Evolutionary conservation across 2,329 filamentous ascomycete genomes (phyloP), one percentile per base, ranked within the genome.

Genomic region (Talaromyces sp.): DNA sequence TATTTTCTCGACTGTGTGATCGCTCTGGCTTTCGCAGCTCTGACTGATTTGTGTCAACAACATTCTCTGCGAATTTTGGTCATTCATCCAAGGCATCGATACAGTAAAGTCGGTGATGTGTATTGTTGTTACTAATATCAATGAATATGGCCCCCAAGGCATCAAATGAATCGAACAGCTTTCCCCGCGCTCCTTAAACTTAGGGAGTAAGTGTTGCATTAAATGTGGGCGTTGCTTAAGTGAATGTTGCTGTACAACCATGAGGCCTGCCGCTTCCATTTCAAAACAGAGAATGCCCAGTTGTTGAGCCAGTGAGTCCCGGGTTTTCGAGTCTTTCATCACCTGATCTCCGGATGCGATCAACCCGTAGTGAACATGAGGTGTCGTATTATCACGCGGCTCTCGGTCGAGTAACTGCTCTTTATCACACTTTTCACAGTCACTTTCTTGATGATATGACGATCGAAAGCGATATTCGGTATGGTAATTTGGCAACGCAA

Each of bases 41-140:
- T 35, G 33, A 35, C 3, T 35, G 9, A 35, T 35, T 35, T 35
- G 33, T 7, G 33, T 35, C 8, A 35, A 11, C 33, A 35, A 7
- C 33, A 35, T 35, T 35, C 33, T 35, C 33, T 35, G 33, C 8
- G 33, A 35, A 35, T 7, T 3, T 35, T 3, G 33, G 10, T 68
- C 69, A 71, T 66, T 71, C 70, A 54, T 71, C 70, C n/a, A 71
- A 57, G 15, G 69, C 69, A 59, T 71, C 70, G 27, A 70, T 66
- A 45, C 66, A 70, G 58, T 68, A 71, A 22, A 67, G 52, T 27
- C 65, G 49, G 39, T 56, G 15, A 50, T 43, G 33, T 9, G 17
- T 7, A 4, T 62, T 25, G 6, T 66, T 7, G 17, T 31, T 15
- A 9, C 64, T 61, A 2, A 68, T 67, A 9, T 62, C 64, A n/a